Conservation (phyloP, 257 asterid genomes). For the Solanum virginianum region DNA sequence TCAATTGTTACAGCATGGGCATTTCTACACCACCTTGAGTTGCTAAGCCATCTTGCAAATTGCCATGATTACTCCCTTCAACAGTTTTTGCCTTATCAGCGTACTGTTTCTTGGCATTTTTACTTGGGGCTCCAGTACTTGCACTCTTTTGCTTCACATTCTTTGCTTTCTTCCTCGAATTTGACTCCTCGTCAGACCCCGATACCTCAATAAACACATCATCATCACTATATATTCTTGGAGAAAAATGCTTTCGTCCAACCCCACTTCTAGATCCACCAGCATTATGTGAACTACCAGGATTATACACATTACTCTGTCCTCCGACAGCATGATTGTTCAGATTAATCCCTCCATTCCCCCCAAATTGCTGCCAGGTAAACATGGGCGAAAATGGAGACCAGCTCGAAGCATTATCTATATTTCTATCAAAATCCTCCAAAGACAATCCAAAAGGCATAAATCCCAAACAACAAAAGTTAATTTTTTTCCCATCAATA, state of each 20-base stretch:
- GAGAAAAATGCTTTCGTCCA: constrained; percentile 24
- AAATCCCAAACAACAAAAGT: constrained; percentile 67
- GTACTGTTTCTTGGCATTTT: constrained; percentile 23
- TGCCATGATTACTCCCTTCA: no score
- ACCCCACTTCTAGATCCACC: constrained; percentile 3
- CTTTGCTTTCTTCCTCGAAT: constrained; percentile 24
- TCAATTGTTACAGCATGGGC: no score
- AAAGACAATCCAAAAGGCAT: constrained; percentile 44
- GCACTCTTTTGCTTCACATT: constrained; percentile 3
- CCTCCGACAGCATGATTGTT: background rate
- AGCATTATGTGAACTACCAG: background rate
- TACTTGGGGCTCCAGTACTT: constrained; percentile 10
- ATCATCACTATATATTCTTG: constrained; percentile 35
- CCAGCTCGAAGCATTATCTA: constrained; percentile 29
- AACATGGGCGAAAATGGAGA: constrained; percentile 82
- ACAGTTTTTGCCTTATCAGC: no score
- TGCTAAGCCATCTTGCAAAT: no score
- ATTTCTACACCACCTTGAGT: no score
- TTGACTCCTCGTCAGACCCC: constrained; percentile 41
- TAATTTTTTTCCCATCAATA: constrained; percentile 42
- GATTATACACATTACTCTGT: constrained; percentile 4
- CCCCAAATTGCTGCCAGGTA: constrained; percentile 25
- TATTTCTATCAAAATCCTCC: constrained; percentile 26
- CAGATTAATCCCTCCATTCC: constrained; percentile 1
- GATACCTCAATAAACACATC: constrained; percentile 49